Base-by-base conservation (phyloP, 352 stramenopile species). In the Paralagenidium karlingii region DNA sequence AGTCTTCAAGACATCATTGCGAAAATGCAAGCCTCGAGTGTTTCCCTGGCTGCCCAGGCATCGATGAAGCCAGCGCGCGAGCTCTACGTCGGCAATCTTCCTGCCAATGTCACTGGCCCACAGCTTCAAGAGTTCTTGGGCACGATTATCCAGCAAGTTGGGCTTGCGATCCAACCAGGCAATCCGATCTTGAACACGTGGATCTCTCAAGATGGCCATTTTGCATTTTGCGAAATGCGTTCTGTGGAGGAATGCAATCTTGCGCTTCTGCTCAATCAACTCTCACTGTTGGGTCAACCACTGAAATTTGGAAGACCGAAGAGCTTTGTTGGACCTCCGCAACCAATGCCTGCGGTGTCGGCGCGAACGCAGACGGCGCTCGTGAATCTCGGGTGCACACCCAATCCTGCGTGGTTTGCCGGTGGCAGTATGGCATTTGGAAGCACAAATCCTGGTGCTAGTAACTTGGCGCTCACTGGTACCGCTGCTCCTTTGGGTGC, bases 181-280 rank as follows among this genome's bases (percentile, higher is more conserved):
- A 89, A 85, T 32, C 76, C 79, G 6, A 92, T 92, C 43, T 31
- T 87, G 29, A 83, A 73, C 44, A 87, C 76, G 43, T 92, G 79
- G 79, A 81, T 86, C 36, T 92, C 79, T 9, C 80, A 70, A 2
- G 79, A 90, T 31, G 76, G 76, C 19, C 76, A 89, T 24, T 92
- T 90, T 40, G 79, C 79, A 1, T 92, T 92, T 33, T 89, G 76
- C 25, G 79, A 92, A 49, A 92, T 92, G 79, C 70, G 79, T 5
- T 75, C 73, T 0, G 68, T 87, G 1, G 79, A 92, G 31, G 79
- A 92, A 50, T 90, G 76, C 40, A 92, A 86, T 44, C 58, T 92
- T 32, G 79, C 79, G 24, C 48, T 92, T 24, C 58, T 92, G 33
- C 39, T 92, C 18, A 92, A 92, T 43, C 76, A 89, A 30, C 43